Evolutionary conservation across 495 filamentous ascomycete species (phyloP).

Genomic region (Hamigera avellanea): DNA sequence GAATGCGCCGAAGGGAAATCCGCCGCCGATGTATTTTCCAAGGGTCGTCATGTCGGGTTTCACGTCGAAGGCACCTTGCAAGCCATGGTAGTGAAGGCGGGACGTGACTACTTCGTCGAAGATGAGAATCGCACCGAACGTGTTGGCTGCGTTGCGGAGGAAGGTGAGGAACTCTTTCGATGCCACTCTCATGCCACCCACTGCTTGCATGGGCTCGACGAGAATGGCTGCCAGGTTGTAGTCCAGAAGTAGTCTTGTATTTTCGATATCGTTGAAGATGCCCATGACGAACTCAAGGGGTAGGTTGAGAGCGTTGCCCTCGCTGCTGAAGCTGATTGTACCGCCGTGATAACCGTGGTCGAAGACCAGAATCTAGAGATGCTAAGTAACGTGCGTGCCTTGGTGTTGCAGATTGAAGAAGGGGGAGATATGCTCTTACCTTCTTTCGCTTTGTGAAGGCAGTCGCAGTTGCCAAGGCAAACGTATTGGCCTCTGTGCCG

Average conservation of each 20-base stretch:
- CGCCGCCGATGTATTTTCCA: conserved; percentile 55
- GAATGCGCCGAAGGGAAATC: conserved; percentile 51
- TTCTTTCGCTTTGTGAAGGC: conserved; percentile 17
- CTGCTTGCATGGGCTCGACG: conserved; percentile 47
- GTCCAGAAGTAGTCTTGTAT: conserved; percentile 2
- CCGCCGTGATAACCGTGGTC: conserved; percentile 16
- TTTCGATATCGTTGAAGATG: conserved; percentile 32
- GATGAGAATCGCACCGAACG: conserved; percentile 39
- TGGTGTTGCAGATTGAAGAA: too few species aligned
- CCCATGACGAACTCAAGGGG: conserved; percentile 36
- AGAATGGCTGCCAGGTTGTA: conserved; percentile 41
- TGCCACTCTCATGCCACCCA: conserved; percentile 38
- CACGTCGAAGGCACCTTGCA: conserved; percentile 28
- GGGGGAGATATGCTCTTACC: too few species aligned
- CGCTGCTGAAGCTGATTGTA: conserved; percentile 6
- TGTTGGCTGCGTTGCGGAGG: conserved; percentile 19
- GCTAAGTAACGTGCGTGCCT: too few species aligned
- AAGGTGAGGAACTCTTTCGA: conserved; percentile 31
- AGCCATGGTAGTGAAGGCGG: conserved; percentile 35
- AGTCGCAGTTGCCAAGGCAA: conserved; percentile 20
- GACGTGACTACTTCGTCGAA: conserved; percentile 58
- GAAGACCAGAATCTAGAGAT: conserved; percentile 23
- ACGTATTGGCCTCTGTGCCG: conserved; percentile 27
- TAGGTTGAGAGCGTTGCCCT: conserved; percentile 9
- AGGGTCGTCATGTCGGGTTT: conserved; percentile 47